phyloP scores from a whole-genome alignment of 192 early-diverging fungal genomes.

The Geosiphon pyriformis region DNA sequence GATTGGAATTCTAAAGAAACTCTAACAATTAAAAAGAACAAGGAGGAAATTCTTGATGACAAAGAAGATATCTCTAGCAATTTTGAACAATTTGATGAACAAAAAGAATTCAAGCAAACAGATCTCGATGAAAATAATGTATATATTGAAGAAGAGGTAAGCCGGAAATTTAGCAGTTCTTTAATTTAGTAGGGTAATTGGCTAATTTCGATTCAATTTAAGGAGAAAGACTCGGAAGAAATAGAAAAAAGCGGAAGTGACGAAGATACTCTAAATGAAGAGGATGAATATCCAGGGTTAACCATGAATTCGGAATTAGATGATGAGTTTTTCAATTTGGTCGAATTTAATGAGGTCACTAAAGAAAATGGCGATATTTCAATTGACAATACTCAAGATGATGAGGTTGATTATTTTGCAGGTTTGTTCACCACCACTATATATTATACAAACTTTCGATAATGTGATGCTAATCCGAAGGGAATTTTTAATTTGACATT shows the following conservation, averaged over 20 bases:
- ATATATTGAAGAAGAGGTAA: conserved; percentile 36
- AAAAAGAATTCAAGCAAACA: conserved; percentile 38
- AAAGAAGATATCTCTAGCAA: too few species aligned
- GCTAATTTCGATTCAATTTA: conserved; percentile 35
- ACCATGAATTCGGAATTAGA: conserved; percentile 61
- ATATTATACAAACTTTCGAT: too few species aligned
- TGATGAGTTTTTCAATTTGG: conserved; percentile 95
- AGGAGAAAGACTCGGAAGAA: too few species aligned
- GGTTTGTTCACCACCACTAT: conserved; percentile 38
- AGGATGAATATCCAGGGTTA: conserved; percentile 39
- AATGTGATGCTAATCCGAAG: too few species aligned
- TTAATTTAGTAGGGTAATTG: conserved; percentile 27
- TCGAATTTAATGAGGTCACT: conserved; percentile 76
- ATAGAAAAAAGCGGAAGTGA: conserved; percentile 40
- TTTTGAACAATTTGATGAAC: conserved; percentile 39
- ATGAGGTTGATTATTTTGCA: conserved; percentile 56
- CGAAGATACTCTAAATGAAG: conserved; percentile 36
- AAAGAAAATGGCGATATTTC: conserved; percentile 56
- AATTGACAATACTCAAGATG: conserved; percentile 56
- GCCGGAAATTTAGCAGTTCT: conserved; percentile 35
- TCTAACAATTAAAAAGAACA: too few species aligned
- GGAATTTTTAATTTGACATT: too few species aligned
- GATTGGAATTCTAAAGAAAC: too few species aligned
- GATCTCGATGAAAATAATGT: conserved; percentile 42
- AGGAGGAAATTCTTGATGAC: too few species aligned